A percentile compares a stretch with the other conserved stretches of the same genome.
Conservation (phyloP, 169 alveolate species). For the Plasmodium ovale region DNA sequence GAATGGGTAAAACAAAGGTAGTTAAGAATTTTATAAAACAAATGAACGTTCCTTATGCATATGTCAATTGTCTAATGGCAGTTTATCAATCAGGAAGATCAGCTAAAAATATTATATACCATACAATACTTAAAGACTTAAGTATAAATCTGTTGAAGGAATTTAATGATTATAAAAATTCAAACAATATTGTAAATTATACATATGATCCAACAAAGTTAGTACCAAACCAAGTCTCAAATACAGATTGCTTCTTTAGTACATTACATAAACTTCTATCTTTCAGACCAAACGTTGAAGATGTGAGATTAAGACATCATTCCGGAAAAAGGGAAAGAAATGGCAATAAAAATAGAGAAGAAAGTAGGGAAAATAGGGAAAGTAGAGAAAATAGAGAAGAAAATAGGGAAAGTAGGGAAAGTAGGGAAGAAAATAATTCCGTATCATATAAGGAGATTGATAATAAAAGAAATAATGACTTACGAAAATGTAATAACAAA, state of each 20-base stretch:
- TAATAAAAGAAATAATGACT: background rate
- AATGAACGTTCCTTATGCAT: conserved; percentile 70
- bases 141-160: conserved; percentile 61
- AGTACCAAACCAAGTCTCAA: conserved; percentile 67
- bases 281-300: conserved; percentile 49
- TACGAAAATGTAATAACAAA: background rate
- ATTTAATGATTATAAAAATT: conserved; percentile 55
- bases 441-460: background rate
- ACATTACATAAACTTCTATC: conserved; percentile 56
- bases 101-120: conserved; percentile 72
- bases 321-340: background rate
- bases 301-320: too few relatives aligned
- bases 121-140: conserved; percentile 62
- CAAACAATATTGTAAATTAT: conserved; percentile 41
- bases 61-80: conserved; percentile 76
- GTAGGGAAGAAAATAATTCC: background rate
- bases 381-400: background rate
- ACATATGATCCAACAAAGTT: conserved; percentile 71
- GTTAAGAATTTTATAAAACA: conserved; percentile 47
- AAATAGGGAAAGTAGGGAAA: background rate
- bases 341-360: background rate
- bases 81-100: conserved; percentile 75
- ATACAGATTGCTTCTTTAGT: conserved; percentile 65
- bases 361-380: background rate
- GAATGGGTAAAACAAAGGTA: conserved; percentile 77